phyloP scores from a whole-genome alignment of 2,329 filamentous ascomycete species.

The Paecilomyces sp. region DNA sequence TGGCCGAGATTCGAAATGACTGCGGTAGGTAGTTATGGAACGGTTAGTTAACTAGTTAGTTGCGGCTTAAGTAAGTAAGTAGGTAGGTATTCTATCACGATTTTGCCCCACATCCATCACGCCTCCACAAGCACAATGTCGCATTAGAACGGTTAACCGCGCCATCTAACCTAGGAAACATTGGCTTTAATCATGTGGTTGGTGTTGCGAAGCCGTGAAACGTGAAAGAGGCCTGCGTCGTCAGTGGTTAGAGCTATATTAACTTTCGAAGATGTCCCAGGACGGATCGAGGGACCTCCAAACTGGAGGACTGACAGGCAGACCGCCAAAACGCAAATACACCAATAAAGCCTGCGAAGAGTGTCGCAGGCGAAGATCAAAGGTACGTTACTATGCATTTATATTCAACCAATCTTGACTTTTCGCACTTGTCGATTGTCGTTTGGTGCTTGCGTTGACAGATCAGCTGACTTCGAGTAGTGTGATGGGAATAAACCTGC shows the following conservation, averaged over 20 bases:
- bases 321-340: conserved; percentile 11
- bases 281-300: neutral
- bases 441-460: neutral
- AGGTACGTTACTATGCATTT: conserved; percentile 15
- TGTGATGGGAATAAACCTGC: conserved; percentile 26
- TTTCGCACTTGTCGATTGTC: no score
- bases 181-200: neutral
- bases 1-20: no score
- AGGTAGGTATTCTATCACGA: no score
- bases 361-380: conserved; percentile 29
- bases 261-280: neutral
- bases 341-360: conserved; percentile 28
- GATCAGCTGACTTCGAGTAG: conserved; percentile 7
- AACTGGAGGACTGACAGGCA: neutral
- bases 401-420: neutral
- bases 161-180: no score
- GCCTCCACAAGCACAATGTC: no score
- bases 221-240: neutral
- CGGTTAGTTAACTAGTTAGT: no score
- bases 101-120: no score
- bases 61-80: no score
- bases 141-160: no score
- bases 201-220: neutral
- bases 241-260: neutral
- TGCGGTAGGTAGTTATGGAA: no score